Base-by-base conservation (phyloP, 1,284 basidiomycete genomes). In the Violaceomyces palustris region DNA sequence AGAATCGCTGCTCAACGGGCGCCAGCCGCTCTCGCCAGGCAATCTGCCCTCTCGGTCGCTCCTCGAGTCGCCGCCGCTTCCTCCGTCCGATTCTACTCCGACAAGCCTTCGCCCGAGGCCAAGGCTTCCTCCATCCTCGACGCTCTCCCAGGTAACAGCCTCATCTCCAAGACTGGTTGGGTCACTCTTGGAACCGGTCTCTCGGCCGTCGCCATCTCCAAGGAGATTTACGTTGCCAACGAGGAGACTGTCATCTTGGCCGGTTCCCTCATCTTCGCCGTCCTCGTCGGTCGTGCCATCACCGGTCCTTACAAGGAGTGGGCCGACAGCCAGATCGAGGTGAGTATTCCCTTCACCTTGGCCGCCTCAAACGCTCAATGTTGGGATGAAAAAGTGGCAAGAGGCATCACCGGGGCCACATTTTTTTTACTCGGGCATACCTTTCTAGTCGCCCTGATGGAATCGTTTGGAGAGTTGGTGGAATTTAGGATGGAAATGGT, bases 221-320 rank as follows among this genome's bases (percentile, higher is more conserved):
- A 91, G 75, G 93, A 98, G 78, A 83, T 97, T 46, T 97, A 96
- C 75, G 93, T 98, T 50, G 83, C 93, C 72, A 96, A 96, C 77
- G 92, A 96, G 77, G 71, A 74, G 60, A 67, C 71, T 9, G 74
- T 75, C 32, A 74, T 77, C 50, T 58, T 85, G 42, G 92, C 87
- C 39, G 89, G 87, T 67, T 79, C 88, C 64, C 85, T 94, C 70
- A 83, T 97, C 74, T 83, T 93, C 64, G 69, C 75, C 35, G 81
- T 83, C 23, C 87, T 86, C 75, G 81, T 97, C 67, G 89, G 83
- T 69, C 85, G 85, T 79, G 76, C 80, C 42, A 78, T 85, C 60
- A 83, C 84, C 54, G 85, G 85, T 61, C 92, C 93, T 19, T 97
- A 96, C 82, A 81, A 81, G 64, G 82, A 88, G 71, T 98, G 93